Conservation (phyloP, 305 asterid species). For the Fraxinus albicans region DNA sequence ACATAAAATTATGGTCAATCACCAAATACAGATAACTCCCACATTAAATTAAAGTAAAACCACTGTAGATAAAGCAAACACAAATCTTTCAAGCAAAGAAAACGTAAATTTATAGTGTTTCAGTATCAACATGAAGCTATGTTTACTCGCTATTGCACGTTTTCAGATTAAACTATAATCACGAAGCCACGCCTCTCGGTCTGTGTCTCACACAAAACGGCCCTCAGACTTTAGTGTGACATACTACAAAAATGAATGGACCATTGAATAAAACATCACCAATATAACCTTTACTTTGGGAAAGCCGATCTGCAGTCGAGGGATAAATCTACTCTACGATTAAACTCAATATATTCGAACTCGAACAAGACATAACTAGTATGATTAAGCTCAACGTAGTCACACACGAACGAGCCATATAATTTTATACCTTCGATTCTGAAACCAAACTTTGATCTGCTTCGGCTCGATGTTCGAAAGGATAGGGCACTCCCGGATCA, state of each 20-base stretch:
- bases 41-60: not conserved
- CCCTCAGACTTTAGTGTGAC: not conserved
- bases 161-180: not conserved
- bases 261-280: not conserved
- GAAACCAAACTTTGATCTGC: slow-evolving; percentile 99
- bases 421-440: slow-evolving; percentile 72
- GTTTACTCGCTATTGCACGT: not conserved
- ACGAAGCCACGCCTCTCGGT: not conserved
- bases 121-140: not conserved
- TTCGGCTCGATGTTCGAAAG: slow-evolving; percentile 94
- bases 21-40: not conserved
- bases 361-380: not conserved
- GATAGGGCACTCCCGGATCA: slow-evolving; percentile 85
- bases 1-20: not conserved
- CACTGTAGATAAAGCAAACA: not conserved
- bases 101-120: not conserved
- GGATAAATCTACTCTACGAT: not conserved
- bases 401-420: not conserved
- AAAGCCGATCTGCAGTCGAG: not conserved
- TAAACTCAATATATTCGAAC: not conserved
- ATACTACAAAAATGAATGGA: not conserved
- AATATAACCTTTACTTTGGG: not conserved
- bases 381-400: not conserved
- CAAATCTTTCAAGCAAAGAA: not conserved
- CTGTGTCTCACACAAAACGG: not conserved